Conservation (phyloP, 176 grass and related monocot genomes). For the Eleusine indica region DNA sequence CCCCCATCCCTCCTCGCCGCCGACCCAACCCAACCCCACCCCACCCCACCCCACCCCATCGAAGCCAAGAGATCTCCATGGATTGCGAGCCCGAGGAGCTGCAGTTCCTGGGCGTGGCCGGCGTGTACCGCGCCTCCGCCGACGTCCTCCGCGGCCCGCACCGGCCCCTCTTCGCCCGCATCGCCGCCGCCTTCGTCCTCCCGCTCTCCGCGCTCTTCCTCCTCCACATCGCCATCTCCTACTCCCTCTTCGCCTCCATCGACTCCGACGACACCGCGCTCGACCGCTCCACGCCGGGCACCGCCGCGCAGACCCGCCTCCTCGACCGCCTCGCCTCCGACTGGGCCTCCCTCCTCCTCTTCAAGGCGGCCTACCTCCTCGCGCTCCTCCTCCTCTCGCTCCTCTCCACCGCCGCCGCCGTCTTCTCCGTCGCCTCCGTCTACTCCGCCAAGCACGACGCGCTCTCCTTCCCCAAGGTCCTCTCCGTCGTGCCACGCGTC, state of each 20-base stretch:
- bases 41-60: no score
- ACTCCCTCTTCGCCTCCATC: constrained; percentile 74
- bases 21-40: no score
- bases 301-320: constrained; percentile 53
- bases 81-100: constrained; percentile 88
- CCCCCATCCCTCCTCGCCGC: no score
- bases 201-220: constrained; percentile 83
- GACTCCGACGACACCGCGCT: constrained; percentile 70
- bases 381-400: constrained; percentile 82
- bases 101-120: constrained; percentile 68
- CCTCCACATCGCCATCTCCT: constrained; percentile 82
- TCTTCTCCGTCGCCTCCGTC: constrained; percentile 90
- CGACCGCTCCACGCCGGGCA: constrained; percentile 55
- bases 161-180: constrained; percentile 69
- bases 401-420: constrained; percentile 79
- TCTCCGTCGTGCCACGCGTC: constrained; percentile 89
- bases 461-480: constrained; percentile 76
- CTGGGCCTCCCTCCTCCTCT: constrained; percentile 68
- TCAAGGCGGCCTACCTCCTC: constrained; percentile 82
- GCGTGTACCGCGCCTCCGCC: constrained; percentile 54
- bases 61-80: background rate
- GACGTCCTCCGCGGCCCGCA: constrained; percentile 50
- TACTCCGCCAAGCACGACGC: constrained; percentile 81
- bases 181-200: constrained; percentile 69
- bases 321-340: constrained; percentile 55